These are phyloP conservation scores for Diaporthe humulicola DNA, from an alignment of 2,329 filamentous ascomycete species.

Conservation along the genomic window DNA sequence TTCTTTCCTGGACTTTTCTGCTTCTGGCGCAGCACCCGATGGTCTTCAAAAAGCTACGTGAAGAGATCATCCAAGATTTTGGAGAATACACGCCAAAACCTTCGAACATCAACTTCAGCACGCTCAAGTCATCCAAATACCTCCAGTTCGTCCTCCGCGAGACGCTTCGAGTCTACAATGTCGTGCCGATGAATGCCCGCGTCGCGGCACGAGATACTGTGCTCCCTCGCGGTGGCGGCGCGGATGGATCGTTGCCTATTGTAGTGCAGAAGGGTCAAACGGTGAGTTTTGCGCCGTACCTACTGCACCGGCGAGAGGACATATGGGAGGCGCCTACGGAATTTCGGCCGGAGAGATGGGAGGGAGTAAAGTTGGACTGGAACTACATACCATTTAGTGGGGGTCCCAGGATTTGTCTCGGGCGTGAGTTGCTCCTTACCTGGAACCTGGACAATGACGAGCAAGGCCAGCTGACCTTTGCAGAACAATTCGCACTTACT, in stretches of 20 bases:
- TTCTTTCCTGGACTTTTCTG: slow-evolving; percentile 63
- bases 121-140: slow-evolving; percentile 40
- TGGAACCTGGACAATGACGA: not conserved
- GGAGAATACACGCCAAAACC: slow-evolving; percentile 54
- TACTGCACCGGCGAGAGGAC: slow-evolving; percentile 42
- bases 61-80: slow-evolving; percentile 58
- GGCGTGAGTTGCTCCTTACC: not conserved
- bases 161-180: slow-evolving; percentile 58
- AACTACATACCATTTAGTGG: slow-evolving; percentile 59
- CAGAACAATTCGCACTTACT: slow-evolving; percentile 21
- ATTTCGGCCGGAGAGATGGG: slow-evolving; percentile 46
- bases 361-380: slow-evolving; percentile 49
- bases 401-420: slow-evolving; percentile 26
- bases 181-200: slow-evolving; percentile 41
- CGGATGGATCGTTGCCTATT: slow-evolving; percentile 46
- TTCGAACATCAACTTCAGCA: slow-evolving; percentile 32
- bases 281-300: slow-evolving; percentile 45
- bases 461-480: not conserved
- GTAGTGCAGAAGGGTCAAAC: slow-evolving; percentile 45
- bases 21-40: slow-evolving; percentile 54
- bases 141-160: slow-evolving; percentile 44
- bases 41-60: slow-evolving; percentile 57
- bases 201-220: slow-evolving; percentile 40
- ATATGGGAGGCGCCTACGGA: slow-evolving; percentile 41
- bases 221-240: slow-evolving; percentile 48